Percentiles rank a stretch among this genome's conserved stretches.
Evolutionary conservation across 768 basidiomycete species (phyloP).

Genomic region (Serendipita sp.): DNA sequence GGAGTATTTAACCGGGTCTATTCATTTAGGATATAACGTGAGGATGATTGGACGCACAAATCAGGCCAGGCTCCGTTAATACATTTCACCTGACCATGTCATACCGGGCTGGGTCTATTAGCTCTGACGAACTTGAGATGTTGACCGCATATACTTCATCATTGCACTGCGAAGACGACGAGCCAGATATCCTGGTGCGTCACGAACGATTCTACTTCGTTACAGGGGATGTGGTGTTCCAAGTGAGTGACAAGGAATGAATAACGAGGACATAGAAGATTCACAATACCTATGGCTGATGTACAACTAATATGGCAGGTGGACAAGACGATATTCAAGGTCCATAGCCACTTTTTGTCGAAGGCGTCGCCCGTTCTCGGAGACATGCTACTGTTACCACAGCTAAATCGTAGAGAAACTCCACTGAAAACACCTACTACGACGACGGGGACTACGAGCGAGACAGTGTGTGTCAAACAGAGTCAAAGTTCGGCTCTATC

Average conservation of each 20-base stretch:
- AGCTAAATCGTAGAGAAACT: neutral
- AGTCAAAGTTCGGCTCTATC: neutral
- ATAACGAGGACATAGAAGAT: no score
- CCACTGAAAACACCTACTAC: neutral
- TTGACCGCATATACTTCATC: no score
- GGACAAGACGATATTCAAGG: neutral
- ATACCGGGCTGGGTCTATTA: no score
- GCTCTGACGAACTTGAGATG: no score
- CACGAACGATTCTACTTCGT: neutral
- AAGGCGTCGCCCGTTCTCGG: neutral
- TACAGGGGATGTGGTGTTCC: neutral
- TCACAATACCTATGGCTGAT: no score
- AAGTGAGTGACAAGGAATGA: neutral
- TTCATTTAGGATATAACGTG: no score
- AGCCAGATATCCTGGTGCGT: neutral
- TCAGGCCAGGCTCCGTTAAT: no score
- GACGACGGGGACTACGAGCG: no score
- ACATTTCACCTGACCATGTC: no score
- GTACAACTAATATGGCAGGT: neutral
- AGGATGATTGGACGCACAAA: no score
- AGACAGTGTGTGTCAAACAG: no score
- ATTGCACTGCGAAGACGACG: neutral
- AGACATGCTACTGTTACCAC: neutral
- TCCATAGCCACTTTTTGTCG: neutral
- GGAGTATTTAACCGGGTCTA: no score